phyloP scores from a whole-genome alignment of 2,329 filamentous ascomycete genomes.

The Esteya vermicola region DNA sequence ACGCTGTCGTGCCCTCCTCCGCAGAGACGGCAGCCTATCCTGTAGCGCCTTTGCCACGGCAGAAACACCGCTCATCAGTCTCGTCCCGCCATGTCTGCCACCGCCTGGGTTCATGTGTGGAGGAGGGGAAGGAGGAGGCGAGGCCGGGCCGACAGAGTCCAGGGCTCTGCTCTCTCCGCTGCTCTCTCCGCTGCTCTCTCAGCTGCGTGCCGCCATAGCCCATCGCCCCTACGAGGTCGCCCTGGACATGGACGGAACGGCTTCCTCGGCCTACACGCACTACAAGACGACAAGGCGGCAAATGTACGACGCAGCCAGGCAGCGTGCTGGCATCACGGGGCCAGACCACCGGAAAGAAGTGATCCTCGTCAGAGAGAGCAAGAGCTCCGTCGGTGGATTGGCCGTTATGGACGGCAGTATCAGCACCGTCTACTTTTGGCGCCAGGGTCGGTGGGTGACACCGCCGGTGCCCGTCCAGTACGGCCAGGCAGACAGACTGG shows the following conservation, averaged over 20 bases:
- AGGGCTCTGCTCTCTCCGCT: background rate
- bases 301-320: constrained; percentile 57
- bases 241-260: constrained; percentile 26
- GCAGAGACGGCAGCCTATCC: constrained; percentile 29
- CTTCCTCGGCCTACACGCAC: constrained; percentile 52
- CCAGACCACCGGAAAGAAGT: constrained; percentile 49
- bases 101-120: constrained; percentile 23
- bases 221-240: constrained; percentile 25
- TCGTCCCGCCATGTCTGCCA: constrained; percentile 44
- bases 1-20: constrained; percentile 42
- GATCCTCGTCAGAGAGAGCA: constrained; percentile 48
- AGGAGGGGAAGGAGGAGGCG: constrained; percentile 6
- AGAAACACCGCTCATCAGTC: constrained; percentile 28
- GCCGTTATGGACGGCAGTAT: constrained; percentile 86
- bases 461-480: constrained; percentile 43
- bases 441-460: constrained; percentile 62
- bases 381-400: constrained; percentile 48
- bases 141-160: background rate
- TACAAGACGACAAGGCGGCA: constrained; percentile 71
- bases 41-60: constrained; percentile 24
- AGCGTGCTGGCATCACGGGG: constrained; percentile 41
- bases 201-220: constrained; percentile 12
- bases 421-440: constrained; percentile 71
- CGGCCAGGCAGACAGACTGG: constrained; percentile 10
- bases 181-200: no score